Evolutionary conservation across 73 alveolate genomes (phyloP).

Genomic region (Paramecium caudatum): DNA sequence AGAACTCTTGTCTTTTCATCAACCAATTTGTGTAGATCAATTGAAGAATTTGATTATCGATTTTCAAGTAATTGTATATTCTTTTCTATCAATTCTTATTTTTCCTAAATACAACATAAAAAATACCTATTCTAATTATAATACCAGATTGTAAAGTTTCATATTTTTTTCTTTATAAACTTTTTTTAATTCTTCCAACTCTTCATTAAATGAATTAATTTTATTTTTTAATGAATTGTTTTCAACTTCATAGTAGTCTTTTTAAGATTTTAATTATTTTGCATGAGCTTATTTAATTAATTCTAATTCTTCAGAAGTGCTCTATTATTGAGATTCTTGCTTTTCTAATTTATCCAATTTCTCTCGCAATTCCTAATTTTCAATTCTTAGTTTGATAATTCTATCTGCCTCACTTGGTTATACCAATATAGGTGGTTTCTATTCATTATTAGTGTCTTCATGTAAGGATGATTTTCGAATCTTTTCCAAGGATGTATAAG

Average conservation of each 20-base stretch:
- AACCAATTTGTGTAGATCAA: conserved; percentile 36
- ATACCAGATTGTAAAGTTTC: conserved; percentile 49
- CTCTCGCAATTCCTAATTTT: conserved; percentile 47
- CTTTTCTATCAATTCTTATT: conserved; percentile 61
- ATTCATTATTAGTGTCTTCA: background rate
- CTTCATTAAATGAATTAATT: conserved; percentile 54
- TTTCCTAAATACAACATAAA: conserved; percentile 18
- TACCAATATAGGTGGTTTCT: conserved; percentile 36
- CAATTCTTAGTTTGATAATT: conserved; percentile 55
- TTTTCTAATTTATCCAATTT: conserved; percentile 26
- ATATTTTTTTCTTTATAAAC: conserved; percentile 62
- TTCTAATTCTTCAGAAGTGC: conserved; percentile 1
- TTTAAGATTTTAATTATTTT: conserved; percentile 45
- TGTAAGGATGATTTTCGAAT: conserved; percentile 9
- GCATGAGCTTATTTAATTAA: conserved; percentile 34
- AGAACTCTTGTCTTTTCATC: conserved; percentile 62
- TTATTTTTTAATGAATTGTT: conserved; percentile 30
- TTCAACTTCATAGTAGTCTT: conserved; percentile 58
- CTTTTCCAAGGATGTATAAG: conserved; percentile 50
- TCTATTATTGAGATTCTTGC: background rate
- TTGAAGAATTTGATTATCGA: background rate
- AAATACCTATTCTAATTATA: conserved; percentile 43
- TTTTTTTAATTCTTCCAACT: conserved; percentile 57
- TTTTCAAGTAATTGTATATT: conserved; percentile 8
- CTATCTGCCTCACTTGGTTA: conserved; percentile 65